Percentiles rank a stretch among this genome's conserved stretches.
Evolutionary conservation across 805 yeast species (phyloP).

Genomic region (Wickerhamomyces strasburgensis): DNA sequence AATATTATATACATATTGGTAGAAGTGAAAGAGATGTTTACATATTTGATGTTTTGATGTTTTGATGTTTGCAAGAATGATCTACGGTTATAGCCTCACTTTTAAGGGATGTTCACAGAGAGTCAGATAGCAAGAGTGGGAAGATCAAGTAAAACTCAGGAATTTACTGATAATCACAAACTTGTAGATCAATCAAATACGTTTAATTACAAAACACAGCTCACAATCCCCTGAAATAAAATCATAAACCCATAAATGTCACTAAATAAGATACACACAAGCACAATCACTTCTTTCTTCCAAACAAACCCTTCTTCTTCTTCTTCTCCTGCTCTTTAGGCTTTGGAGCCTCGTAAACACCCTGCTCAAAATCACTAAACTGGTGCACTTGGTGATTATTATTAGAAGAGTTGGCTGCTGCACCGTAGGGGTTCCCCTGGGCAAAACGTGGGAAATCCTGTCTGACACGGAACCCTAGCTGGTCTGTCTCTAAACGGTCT

Average conservation of each 20-base stretch:
- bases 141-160: too few relatives aligned
- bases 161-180: too few relatives aligned
- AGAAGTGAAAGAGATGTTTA: too few relatives aligned
- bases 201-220: too few relatives aligned
- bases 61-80: too few relatives aligned
- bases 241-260: not conserved
- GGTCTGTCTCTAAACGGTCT: slow-evolving; percentile 74
- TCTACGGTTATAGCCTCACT: too few relatives aligned
- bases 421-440: slow-evolving; percentile 32
- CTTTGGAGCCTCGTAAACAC: slow-evolving; percentile 56
- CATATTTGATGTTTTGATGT: too few relatives aligned
- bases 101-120: too few relatives aligned
- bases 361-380: slow-evolving; percentile 38
- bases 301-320: slow-evolving; percentile 83
- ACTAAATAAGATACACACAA: too few relatives aligned
- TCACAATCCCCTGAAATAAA: not conserved
- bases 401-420: slow-evolving; percentile 23
- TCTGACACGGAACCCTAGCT: slow-evolving; percentile 84
- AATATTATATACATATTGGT: too few relatives aligned
- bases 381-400: slow-evolving; percentile 24
- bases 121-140: too few relatives aligned
- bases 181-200: too few relatives aligned
- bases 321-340: slow-evolving; percentile 42
- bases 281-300: slow-evolving; percentile 52
- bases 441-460: slow-evolving; percentile 59